Conservation (phyloP, 352 stramenopile genomes). For the Pythium guiyangense region DNA sequence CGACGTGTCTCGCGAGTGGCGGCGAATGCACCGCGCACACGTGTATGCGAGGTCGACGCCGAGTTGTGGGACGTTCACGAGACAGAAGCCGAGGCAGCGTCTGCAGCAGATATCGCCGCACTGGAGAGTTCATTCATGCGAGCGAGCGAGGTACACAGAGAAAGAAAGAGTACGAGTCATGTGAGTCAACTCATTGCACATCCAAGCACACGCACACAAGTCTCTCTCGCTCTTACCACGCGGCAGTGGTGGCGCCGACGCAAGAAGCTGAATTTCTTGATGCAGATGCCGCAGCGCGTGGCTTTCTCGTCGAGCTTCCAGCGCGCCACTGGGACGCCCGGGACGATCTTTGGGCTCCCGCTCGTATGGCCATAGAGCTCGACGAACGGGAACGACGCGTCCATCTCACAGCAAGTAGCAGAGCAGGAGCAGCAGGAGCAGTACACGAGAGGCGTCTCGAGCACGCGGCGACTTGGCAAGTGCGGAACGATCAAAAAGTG, state of each 20-base stretch:
- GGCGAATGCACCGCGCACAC: conserved; percentile 54
- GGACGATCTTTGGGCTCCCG: conserved; percentile 30
- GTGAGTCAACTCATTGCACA: background rate
- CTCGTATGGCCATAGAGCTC: conserved; percentile 31
- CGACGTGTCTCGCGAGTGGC: conserved; percentile 37
- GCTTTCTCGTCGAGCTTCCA: conserved; percentile 54
- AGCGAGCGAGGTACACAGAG: conserved; percentile 16
- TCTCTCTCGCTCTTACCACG: too few species aligned
- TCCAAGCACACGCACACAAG: too few species aligned
- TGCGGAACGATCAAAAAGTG: too few species aligned
- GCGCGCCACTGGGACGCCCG: conserved; percentile 36
- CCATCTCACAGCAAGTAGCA: too few species aligned
- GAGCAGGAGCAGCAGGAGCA: too few species aligned
- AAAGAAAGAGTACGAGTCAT: background rate
- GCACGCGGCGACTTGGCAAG: conserved; percentile 4
- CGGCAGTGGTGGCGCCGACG: conserved; percentile 67
- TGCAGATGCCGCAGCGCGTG: conserved; percentile 50
- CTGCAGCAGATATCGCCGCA: conserved; percentile 70
- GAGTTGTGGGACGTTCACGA: conserved; percentile 58
- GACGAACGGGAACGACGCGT: conserved; percentile 40
- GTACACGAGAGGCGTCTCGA: too few species aligned
- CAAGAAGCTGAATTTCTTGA: conserved; percentile 62
- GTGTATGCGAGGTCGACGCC: conserved; percentile 67
- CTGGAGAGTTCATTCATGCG: too few species aligned
- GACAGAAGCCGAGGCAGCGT: conserved; percentile 59